These are phyloP conservation scores for Aspergillus amoenus DNA, from an alignment of 2,329 filamentous ascomycete genomes.

Conservation along the genomic window DNA sequence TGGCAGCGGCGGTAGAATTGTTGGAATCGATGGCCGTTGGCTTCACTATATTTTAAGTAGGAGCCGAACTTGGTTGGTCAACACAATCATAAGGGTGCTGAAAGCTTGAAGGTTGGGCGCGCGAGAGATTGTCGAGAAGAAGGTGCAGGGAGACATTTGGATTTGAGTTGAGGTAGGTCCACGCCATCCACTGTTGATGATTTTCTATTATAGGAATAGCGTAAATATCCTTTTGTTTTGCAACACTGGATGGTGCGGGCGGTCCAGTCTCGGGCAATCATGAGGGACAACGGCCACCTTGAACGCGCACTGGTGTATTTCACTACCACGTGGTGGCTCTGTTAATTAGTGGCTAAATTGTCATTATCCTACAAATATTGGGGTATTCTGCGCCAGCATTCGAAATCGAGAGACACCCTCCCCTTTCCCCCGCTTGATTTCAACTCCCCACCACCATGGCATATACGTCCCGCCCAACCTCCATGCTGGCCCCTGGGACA, in stretches of 20 bases:
- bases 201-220: conserved; percentile 36
- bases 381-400: background rate
- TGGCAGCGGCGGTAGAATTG: background rate
- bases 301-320: background rate
- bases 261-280: background rate
- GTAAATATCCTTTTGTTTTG: conserved; percentile 5
- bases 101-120: background rate
- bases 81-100: background rate
- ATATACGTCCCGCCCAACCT: conserved; percentile 35
- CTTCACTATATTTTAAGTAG: background rate
- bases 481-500: conserved; percentile 29
- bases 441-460: conserved; percentile 29
- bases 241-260: conserved; percentile 1
- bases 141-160: conserved; percentile 3
- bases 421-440: background rate
- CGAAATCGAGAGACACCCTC: background rate
- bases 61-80: background rate
- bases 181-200: conserved; percentile 35
- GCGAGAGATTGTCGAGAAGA: background rate
- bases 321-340: background rate
- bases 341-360: background rate
- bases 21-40: background rate
- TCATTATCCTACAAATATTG: background rate
- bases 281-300: background rate
- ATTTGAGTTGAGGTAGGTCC: background rate